Evolutionary conservation across 257 asterid genomes (phyloP).

Genomic region (Salvia miltiorrhiza): DNA sequence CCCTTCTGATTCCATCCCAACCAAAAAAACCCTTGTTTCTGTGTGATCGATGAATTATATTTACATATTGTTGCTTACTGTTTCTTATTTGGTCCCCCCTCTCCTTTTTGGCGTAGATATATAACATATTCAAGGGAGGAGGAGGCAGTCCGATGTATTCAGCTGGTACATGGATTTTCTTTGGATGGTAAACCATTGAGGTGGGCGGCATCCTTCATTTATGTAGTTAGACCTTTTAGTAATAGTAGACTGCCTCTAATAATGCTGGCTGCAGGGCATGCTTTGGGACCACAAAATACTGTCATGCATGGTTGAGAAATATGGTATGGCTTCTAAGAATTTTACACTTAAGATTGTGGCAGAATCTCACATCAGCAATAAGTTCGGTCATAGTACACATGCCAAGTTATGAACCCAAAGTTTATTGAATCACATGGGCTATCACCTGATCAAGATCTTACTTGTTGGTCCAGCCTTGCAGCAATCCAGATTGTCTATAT

Average conservation of each 20-base stretch:
- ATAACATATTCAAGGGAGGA: constrained; percentile 87
- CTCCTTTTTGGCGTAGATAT: constrained; percentile 48
- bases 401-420: neutral
- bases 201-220: constrained; percentile 36
- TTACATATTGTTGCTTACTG: neutral
- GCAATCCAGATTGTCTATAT: constrained; percentile 84
- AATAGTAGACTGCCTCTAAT: constrained; percentile 25
- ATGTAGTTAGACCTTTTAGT: neutral
- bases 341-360: constrained; percentile 2
- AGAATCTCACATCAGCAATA: constrained; percentile 2
- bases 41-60: neutral
- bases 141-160: constrained; percentile 96
- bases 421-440: constrained; percentile 1
- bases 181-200: constrained; percentile 79
- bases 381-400: neutral
- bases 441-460: constrained; percentile 10
- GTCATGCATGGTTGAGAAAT: constrained; percentile 91
- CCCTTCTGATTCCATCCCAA: neutral
- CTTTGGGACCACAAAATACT: constrained; percentile 88
- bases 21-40: neutral
- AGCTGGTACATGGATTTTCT: constrained; percentile 80
- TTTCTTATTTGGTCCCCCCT: neutral
- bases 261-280: constrained; percentile 71
- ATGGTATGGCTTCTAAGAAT: constrained; percentile 45
- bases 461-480: constrained; percentile 71